These are phyloP conservation scores for Polytrichum formosum DNA, from an alignment of 225 moss, liverwort and hornwort species.

Conservation along the genomic window DNA sequence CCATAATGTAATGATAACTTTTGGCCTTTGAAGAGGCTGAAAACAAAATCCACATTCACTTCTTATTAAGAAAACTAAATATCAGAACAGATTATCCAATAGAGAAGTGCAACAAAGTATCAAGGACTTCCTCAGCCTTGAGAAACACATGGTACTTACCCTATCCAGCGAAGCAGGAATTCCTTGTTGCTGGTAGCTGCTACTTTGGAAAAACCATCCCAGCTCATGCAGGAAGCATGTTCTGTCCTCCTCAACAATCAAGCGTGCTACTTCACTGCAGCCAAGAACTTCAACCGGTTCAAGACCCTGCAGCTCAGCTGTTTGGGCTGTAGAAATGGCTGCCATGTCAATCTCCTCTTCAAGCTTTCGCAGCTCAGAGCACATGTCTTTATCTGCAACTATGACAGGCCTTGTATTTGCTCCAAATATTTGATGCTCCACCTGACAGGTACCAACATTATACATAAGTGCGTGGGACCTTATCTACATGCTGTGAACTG, in stretches of 20 bases:
- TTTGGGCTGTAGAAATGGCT: conserved; percentile 26
- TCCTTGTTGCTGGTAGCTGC: conserved; percentile 20
- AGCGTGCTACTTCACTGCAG: conserved; percentile 33
- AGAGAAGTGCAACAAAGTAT: no score
- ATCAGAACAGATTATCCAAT: no score
- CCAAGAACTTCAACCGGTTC: conserved; percentile 33
- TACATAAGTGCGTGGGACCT: neutral
- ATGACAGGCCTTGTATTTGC: conserved; percentile 65
- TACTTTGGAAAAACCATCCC: conserved; percentile 73
- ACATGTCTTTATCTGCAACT: conserved; percentile 61
- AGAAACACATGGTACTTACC: conserved; percentile 18
- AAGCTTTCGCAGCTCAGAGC: conserved; percentile 64
- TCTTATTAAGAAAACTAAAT: no score
- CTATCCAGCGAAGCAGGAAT: conserved; percentile 10
- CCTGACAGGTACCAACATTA: conserved; percentile 30
- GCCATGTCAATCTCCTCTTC: conserved; percentile 51
- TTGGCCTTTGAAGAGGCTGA: no score
- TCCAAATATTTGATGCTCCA: conserved; percentile 46
- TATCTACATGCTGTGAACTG: no score
- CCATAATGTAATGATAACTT: no score
- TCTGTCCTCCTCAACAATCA: conserved; percentile 45
- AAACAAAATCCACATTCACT: no score
- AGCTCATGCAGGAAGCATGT: conserved; percentile 65
- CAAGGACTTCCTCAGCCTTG: no score
- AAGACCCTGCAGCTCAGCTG: conserved; percentile 24